Evolutionary conservation across 164 flowering plant genomes (phyloP).

Genomic region (Berberis vulgaris): DNA sequence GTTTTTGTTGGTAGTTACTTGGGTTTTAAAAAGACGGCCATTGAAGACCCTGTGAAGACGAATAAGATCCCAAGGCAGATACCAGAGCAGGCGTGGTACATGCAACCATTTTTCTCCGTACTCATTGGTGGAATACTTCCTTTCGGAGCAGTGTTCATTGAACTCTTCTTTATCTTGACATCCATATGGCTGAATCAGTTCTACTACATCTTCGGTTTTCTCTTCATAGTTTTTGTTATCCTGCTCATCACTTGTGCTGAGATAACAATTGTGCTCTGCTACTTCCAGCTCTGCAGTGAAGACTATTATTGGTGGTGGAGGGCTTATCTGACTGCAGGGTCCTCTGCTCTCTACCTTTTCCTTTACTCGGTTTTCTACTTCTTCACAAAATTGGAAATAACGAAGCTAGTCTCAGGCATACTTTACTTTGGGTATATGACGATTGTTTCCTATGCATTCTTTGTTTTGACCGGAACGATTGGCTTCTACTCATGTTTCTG

Average conservation of each 20-base stretch:
- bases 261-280: constrained; percentile 16
- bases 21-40: constrained; percentile 62
- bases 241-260: constrained; percentile 15
- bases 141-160: constrained; percentile 73
- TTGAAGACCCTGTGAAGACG: constrained; percentile 76
- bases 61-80: constrained; percentile 69
- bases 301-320: constrained; percentile 18
- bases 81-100: constrained; percentile 84
- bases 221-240: constrained; percentile 12
- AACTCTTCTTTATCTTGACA: constrained; percentile 64
- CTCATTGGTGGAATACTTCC: constrained; percentile 77
- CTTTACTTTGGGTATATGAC: constrained; percentile 13
- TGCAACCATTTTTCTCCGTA: constrained; percentile 64
- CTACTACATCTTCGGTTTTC: constrained; percentile 18
- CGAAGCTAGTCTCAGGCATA: constrained; percentile 12
- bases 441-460: constrained; percentile 10
- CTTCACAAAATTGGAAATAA: constrained; percentile 15
- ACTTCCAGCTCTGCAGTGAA: constrained; percentile 17
- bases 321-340: constrained; percentile 12
- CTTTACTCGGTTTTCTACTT: constrained; percentile 14
- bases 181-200: constrained; percentile 17
- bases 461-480: constrained; percentile 13
- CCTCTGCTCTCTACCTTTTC: constrained; percentile 15
- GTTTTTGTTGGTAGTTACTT: constrained; percentile 70
- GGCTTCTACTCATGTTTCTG: constrained; percentile 15